Evolutionary conservation across 495 filamentous ascomycete species (phyloP).

Genomic region (Friedmanniomyces simplex): DNA sequence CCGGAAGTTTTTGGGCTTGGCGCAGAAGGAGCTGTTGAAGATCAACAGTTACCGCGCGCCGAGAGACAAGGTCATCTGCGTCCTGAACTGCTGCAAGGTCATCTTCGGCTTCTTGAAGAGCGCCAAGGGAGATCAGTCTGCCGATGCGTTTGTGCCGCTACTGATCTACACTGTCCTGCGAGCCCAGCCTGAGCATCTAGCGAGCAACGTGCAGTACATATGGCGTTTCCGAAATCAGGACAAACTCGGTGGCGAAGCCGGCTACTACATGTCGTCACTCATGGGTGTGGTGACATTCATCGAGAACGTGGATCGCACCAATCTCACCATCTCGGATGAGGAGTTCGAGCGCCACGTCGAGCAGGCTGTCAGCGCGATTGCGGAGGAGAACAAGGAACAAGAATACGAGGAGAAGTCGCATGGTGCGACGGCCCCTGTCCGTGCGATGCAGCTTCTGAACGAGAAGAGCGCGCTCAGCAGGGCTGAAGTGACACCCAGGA

Average conservation of each 20-base stretch:
- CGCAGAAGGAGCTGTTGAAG: constrained; percentile 88
- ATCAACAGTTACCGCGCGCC: constrained; percentile 93
- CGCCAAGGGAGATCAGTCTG: constrained; percentile 84
- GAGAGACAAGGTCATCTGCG: constrained; percentile 95
- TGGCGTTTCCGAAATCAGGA: constrained; percentile 94
- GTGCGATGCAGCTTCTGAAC: constrained; percentile 31
- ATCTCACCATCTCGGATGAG: constrained; percentile 82
- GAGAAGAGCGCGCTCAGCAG: constrained; percentile 53
- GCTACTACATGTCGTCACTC: constrained; percentile 97
- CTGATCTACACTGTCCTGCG: constrained; percentile 93
- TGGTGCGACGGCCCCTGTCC: constrained; percentile 1
- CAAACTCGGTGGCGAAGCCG: constrained; percentile 89
- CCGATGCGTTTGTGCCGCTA: constrained; percentile 90
- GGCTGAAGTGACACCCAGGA: constrained; percentile 44
- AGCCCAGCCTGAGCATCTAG: constrained; percentile 86
- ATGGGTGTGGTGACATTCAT: constrained; percentile 96
- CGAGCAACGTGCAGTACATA: constrained; percentile 98
- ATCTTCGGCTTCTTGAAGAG: constrained; percentile 95
- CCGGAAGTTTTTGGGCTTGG: constrained; percentile 73
- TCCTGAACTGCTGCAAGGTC: constrained; percentile 98
- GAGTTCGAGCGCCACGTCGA: constrained; percentile 95
- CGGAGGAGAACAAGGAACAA: constrained; percentile 64
- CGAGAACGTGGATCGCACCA: constrained; percentile 89
- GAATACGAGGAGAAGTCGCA: constrained; percentile 19
- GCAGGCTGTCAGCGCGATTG: constrained; percentile 89